Percentiles rank a stretch among this genome's conserved stretches.
These are phyloP conservation scores for Chlorophyllum brunneum DNA, from an alignment of 768 basidiomycete species.

Conservation along the genomic window DNA sequence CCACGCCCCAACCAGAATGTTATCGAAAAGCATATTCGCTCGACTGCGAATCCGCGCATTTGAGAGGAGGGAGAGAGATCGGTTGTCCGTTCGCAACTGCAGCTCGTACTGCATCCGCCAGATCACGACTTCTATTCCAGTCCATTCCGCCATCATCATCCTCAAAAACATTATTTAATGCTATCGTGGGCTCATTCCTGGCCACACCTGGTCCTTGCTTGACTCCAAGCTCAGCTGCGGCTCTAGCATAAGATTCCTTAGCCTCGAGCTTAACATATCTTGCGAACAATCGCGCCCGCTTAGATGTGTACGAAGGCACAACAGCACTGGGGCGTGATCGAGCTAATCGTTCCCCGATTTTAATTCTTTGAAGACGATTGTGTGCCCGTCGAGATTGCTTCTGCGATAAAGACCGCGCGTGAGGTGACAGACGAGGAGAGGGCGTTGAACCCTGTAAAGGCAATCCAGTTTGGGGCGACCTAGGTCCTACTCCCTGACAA, in stretches of 20 bases:
- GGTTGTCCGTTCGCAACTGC: constrained; percentile 2
- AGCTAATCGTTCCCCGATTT: constrained; percentile 37
- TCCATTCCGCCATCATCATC: constrained; percentile 29
- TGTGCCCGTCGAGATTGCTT: constrained; percentile 16
- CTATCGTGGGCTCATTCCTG: constrained; percentile 16
- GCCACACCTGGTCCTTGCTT: neutral
- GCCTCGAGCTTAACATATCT: constrained; percentile 10
- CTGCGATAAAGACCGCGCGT: neutral
- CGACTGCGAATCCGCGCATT: constrained; percentile 11
- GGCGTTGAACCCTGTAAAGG: neutral
- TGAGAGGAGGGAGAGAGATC: constrained; percentile 1
- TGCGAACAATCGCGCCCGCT: constrained; percentile 21
- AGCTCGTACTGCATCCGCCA: constrained; percentile 25
- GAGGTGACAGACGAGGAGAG: neutral
- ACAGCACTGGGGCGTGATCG: constrained; percentile 41
- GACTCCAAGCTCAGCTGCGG: neutral
- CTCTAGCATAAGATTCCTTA: constrained; percentile 11
- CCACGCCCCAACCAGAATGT: neutral
- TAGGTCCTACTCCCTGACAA: neutral
- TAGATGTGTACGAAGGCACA: constrained; percentile 24
- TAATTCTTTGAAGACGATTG: constrained; percentile 18
- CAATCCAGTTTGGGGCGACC: neutral
- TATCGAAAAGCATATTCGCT: constrained; percentile 7
- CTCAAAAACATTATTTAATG: constrained; percentile 26
- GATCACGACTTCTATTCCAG: constrained; percentile 31